A percentile compares a stretch with the other conserved stretches of the same genome.
Conservation (phyloP, 208 protist genomes). For the Leishmania martiniquensis region DNA sequence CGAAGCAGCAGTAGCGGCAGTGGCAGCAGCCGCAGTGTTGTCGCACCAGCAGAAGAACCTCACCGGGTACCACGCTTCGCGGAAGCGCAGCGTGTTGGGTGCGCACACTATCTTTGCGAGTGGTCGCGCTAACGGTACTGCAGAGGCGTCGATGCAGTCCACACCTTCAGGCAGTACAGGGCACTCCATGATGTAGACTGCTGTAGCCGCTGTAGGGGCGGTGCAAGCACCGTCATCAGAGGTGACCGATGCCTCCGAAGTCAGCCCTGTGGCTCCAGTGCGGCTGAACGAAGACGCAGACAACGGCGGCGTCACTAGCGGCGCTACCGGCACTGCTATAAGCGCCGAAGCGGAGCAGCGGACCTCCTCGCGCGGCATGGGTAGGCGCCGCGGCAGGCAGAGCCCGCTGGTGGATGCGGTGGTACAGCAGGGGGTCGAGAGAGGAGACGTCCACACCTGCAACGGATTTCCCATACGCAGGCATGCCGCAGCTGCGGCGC, state of each 20-base stretch:
- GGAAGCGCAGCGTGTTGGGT: conserved; percentile 62
- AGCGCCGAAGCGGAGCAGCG: conserved; percentile 19
- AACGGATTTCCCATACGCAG: conserved; percentile 18
- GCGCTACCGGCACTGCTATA: conserved; percentile 21
- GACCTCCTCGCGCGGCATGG: conserved; percentile 6
- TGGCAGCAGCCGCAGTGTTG: not conserved
- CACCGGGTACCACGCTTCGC: conserved; percentile 60
- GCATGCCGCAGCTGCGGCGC: conserved; percentile 14
- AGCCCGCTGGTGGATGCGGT: not conserved
- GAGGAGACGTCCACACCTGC: conserved; percentile 11
- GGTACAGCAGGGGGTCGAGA: not conserved
- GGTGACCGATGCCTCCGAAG: not conserved
- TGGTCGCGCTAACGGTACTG: conserved; percentile 18
- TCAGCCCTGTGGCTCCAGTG: not conserved
- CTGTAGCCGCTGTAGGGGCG: conserved; percentile 7
- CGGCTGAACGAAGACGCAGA: not conserved
- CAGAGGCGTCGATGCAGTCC: conserved; percentile 20
- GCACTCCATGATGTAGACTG: conserved; percentile 32
- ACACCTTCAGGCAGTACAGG: conserved; percentile 33
- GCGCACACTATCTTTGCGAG: conserved; percentile 33
- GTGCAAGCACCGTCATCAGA: not conserved
- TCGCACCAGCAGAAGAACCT: conserved; percentile 50
- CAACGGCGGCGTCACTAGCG: not conserved
- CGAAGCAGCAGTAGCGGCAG: not conserved
- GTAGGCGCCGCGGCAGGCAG: conserved; percentile 26